Evolutionary conservation across 106 monocot genomes (phyloP).

Genomic region (Alisma plantagoaquatica): DNA sequence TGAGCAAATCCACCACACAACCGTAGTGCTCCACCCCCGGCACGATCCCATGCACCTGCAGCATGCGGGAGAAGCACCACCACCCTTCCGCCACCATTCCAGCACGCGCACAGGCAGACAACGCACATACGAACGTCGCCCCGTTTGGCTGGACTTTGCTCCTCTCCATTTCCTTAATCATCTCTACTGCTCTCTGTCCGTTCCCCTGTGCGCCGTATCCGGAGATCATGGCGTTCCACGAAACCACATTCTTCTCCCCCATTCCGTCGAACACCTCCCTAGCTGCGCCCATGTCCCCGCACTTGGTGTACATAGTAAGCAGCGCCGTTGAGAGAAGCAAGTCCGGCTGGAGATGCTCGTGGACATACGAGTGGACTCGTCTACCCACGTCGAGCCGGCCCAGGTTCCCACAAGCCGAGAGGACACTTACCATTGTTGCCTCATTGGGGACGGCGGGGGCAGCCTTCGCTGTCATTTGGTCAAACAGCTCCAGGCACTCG

Average conservation of each 20-base stretch:
- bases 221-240: slow-evolving; percentile 66
- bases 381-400: slow-evolving; percentile 49
- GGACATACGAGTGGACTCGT: slow-evolving; percentile 51
- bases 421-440: slow-evolving; percentile 57
- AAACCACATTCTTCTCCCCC: slow-evolving; percentile 30
- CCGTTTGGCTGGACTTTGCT: slow-evolving; percentile 34
- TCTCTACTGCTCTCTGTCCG: slow-evolving; percentile 31
- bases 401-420: slow-evolving; percentile 40
- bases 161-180: slow-evolving; percentile 62
- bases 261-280: slow-evolving; percentile 45
- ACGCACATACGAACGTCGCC: slow-evolving; percentile 46
- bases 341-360: slow-evolving; percentile 13
- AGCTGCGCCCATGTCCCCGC: slow-evolving; percentile 43
- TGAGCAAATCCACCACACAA: slow-evolving; percentile 64
- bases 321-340: slow-evolving; percentile 51
- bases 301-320: slow-evolving; percentile 75
- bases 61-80: slow-evolving; percentile 65
- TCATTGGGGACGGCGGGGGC: slow-evolving; percentile 25
- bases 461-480: slow-evolving; percentile 26
- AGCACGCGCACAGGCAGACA: slow-evolving; percentile 50
- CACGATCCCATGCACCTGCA: slow-evolving; percentile 26
- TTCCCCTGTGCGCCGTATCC: slow-evolving; percentile 54
- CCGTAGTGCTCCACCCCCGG: slow-evolving; percentile 58
- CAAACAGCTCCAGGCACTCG: slow-evolving; percentile 55
- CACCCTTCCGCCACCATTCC: slow-evolving; percentile 54